Evolutionary conservation across 306 rosid species (phyloP), one percentile per base, ranked within the genome.

Genomic region (Cicer judaicum): DNA sequence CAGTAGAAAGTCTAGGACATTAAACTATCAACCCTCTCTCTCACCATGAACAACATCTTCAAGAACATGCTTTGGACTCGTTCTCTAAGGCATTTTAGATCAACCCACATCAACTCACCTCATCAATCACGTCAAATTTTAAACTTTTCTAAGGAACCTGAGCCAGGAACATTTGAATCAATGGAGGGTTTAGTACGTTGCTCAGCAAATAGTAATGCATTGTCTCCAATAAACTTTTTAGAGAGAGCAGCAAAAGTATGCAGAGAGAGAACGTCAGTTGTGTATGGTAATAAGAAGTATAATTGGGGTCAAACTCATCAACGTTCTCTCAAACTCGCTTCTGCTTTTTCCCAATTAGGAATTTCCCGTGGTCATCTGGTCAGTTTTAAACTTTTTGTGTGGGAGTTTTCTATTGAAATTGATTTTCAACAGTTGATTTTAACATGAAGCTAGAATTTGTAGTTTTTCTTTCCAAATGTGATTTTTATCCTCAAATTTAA

Each of bases 291-390:
- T 61, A 5, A 75, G 73, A 70, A 54, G 19, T 81, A 84, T 80
- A 88, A 80, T 0, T 94, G 97, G 98, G 86, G 70, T 8, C 64
- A 91, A 65, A 91, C 98, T 12, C 80, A 89, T 73, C 79, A 79
- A 19, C 88, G 97, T 7, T 91, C 96, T 55, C 81, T 91, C 8
- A 88, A 74, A 70, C 61, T 90, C 36, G 94, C 97, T 68, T 91
- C 94, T 74, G 83, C 97, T 73, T 76, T 91, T 1, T 42, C 82
- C 63, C 87, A 81, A n/a, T 67, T 87, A 80, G 94, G 91, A 14
- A 80, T 93, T 85, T 93, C 92, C 8, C 87, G 82, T 0, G 93
- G 96, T 0, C 90, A 91, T 82, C 87, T 91, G 87, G 97, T 91
- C 10, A 81, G 91, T 47, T 70, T 2, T 29, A 3, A 29, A 29